Evolutionary conservation across 352 stramenopile genomes (phyloP), one percentile per base, ranked within the genome.

Genomic region (Phytophthora rubi): DNA sequence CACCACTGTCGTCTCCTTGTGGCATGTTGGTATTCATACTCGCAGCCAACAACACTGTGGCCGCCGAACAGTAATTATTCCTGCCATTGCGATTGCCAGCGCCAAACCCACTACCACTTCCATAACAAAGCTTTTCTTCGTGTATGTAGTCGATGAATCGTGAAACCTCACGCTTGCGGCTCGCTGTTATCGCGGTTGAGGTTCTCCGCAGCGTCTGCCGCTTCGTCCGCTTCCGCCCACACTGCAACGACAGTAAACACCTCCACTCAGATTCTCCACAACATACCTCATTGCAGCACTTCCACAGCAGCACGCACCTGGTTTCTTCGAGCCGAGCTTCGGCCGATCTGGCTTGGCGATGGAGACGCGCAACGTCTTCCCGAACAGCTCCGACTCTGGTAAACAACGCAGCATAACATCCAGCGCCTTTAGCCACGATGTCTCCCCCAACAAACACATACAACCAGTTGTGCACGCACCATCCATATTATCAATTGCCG

Each of bases 401-500:
- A 26, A 57, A 73, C 9, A 68, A 61, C 53, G 30, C n/a, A 69
- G 18, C 28, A 52, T 21, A 52, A 35, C 60, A 42, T 32, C 57
- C 9, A 1, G 33, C 48, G 65, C 15, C 37, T 28, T 62, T 62
- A 63, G 45, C 47, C 26, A 63, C 16, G 5, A 16, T 18, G n/a
- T 30, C 45, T 6, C 45, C 45, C 7, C 13, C 42, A 30, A 30
- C 26, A 53, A 2, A 13, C 48, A 32, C 48, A 21, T 33, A 10
- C 30, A 45, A 3, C 42, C 7, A 59, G 28, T 13, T 16, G 5
- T 33, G 18, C 0, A 16, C 23, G n/a, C 65, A 86, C 94, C 93
- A 65, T 99, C 90, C 94, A 98, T 98, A 79, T 99, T 99, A 63
- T 98, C 97, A 65, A 98, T 97, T 35, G 95, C 95, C 65, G 94